A percentile compares a stretch with the other conserved stretches of the same genome.
phyloP scores from a whole-genome alignment of 257 asterid genomes.

The Petrea volubilis region DNA sequence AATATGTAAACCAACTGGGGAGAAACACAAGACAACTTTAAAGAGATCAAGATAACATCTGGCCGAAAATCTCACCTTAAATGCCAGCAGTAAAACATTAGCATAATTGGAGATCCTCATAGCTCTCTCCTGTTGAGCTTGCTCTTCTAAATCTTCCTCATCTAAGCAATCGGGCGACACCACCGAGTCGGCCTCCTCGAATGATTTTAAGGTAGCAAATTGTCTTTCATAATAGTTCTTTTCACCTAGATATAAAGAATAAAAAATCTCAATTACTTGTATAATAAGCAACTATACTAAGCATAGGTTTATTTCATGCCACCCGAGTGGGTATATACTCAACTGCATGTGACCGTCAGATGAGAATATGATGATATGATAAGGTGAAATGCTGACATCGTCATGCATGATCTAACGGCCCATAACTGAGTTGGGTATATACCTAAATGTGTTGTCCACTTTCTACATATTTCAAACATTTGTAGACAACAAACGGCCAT shows the following conservation, averaged over 20 bases:
- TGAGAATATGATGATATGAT: too few species aligned
- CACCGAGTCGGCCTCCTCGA: constrained; percentile 66
- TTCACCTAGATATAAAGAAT: constrained; percentile 48
- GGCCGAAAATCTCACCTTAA: constrained; percentile 78
- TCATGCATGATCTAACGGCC: too few species aligned
- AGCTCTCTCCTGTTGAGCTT: constrained; percentile 73
- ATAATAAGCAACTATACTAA: background rate
- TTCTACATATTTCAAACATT: background rate
- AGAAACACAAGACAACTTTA: background rate
- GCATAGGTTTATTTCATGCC: too few species aligned
- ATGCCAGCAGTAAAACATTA: constrained; percentile 62
- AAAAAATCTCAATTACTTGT: background rate
- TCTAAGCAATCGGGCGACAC: constrained; percentile 47
- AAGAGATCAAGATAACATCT: too few species aligned
- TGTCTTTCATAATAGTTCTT: constrained; percentile 80
- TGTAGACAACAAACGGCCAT: too few species aligned
- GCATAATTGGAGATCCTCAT: constrained; percentile 87
- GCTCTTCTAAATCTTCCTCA: constrained; percentile 66
- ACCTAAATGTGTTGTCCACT: too few species aligned
- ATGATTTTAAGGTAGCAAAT: constrained; percentile 72
- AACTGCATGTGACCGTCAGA: too few species aligned
- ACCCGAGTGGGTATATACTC: too few species aligned
- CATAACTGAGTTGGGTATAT: too few species aligned
- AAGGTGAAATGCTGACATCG: too few species aligned
- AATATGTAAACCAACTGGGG: background rate